phyloP scores from a whole-genome alignment of 2,329 filamentous ascomycete species.

The Cylindrodendrum hubeiense region DNA sequence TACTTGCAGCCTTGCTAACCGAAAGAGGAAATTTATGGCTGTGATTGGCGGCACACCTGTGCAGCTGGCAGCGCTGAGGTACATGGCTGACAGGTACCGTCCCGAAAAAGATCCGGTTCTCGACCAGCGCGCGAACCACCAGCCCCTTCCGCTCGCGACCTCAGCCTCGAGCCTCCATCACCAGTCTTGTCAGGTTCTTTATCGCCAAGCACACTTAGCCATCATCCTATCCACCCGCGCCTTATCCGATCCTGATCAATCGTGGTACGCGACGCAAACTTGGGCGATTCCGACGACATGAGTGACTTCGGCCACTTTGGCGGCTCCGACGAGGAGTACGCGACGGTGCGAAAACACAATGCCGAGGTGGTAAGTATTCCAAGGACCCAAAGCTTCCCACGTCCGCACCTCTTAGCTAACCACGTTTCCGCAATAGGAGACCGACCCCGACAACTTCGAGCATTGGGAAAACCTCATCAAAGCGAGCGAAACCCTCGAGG shows the following conservation, averaged over 20 bases:
- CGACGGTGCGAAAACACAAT: conserved; percentile 83
- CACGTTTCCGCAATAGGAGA: conserved; percentile 56
- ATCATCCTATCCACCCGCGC: conserved; percentile 14
- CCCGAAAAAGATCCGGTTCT: conserved; percentile 29
- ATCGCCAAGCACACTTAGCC: conserved; percentile 24
- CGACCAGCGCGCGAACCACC: conserved; percentile 37
- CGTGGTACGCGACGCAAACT: conserved; percentile 25
- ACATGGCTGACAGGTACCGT: conserved; percentile 35
- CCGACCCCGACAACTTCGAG: conserved; percentile 91
- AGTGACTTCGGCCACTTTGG: conserved; percentile 78
- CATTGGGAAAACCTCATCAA: conserved; percentile 93
- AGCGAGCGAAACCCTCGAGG: conserved; percentile 86
- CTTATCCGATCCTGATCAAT: conserved; percentile 21
- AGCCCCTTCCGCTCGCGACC: conserved; percentile 45
- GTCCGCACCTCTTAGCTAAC: conserved; percentile 37
- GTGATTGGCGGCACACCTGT: conserved; percentile 18
- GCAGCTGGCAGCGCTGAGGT: conserved; percentile 26
- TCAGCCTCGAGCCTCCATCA: conserved; percentile 37
- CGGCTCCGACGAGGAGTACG: conserved; percentile 83
- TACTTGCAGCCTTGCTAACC: conserved; percentile 26
- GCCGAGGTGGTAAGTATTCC: conserved; percentile 74
- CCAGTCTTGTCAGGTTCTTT: conserved; percentile 36
- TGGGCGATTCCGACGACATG: conserved; percentile 60
- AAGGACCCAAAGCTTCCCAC: conserved; percentile 1
- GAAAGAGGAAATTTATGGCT: conserved; percentile 18